A percentile compares a stretch with the other conserved stretches of the same genome.
These are phyloP conservation scores for Apiosordaria backusii DNA, from an alignment of 495 filamentous ascomycete genomes.

Conservation along the genomic window DNA sequence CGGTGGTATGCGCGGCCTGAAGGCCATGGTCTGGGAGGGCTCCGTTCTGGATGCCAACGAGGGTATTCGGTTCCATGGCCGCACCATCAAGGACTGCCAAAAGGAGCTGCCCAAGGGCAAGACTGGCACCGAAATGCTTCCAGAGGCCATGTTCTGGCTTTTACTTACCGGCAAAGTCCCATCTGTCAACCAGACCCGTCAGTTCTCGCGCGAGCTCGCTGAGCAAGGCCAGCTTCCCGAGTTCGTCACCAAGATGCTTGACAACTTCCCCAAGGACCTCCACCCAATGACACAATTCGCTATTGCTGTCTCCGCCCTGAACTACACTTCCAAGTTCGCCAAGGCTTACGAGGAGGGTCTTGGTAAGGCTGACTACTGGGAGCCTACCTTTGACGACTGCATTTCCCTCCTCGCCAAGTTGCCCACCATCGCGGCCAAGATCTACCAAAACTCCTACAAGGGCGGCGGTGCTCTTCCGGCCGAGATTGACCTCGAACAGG, in stretches of 20 bases:
- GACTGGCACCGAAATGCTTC: conserved; percentile 96
- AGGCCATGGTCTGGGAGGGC: conserved; percentile 98
- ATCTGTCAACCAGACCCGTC: conserved; percentile 72
- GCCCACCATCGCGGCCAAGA: conserved; percentile 92
- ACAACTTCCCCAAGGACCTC: conserved; percentile 79
- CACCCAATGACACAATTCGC: conserved; percentile 99
- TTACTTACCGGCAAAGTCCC: conserved; percentile 92
- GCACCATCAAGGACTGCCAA: conserved; percentile 97
- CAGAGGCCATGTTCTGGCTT: conserved; percentile 99
- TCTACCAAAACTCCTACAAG: conserved; percentile 85
- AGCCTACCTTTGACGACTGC: conserved; percentile 94
- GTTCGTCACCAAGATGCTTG: conserved; percentile 83
- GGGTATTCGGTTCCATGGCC: conserved; percentile 96
- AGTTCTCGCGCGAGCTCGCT: conserved; percentile 79
- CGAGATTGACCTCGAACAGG: conserved; percentile 74
- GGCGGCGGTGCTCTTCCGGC: conserved; percentile 73
- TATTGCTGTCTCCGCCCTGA: conserved; percentile 88
- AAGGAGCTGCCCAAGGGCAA: conserved; percentile 87
- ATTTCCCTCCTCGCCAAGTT: conserved; percentile 94
- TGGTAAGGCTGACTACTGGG: conserved; percentile 96
- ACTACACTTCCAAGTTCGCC: conserved; percentile 87
- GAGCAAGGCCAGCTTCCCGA: conserved; percentile 79
- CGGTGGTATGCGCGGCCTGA: conserved; percentile 95
- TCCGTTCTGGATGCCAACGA: conserved; percentile 95
- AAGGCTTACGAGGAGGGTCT: conserved; percentile 87